Evolutionary conservation across 2,329 filamentous ascomycete genomes (phyloP), one percentile per base, ranked within the genome.

Genomic region (Hymenoscyphus scutula): DNA sequence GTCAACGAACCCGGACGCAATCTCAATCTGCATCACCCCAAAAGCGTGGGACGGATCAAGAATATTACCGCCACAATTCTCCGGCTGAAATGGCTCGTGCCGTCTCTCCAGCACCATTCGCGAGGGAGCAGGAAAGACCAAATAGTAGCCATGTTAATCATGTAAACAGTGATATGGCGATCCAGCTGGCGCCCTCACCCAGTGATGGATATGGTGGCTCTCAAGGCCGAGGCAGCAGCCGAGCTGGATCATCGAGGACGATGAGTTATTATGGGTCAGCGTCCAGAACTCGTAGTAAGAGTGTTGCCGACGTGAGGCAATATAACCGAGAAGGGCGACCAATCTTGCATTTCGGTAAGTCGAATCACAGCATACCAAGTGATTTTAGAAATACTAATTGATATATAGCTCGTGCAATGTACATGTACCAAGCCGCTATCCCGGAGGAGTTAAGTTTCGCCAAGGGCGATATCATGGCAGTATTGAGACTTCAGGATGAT

Each of bases 311-410:
- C 71, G 82, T 85, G 29, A 83, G 90, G 69, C 90, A 93, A 71
- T 92, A 90, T 71, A 97, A 91, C 5, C 85, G 87, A 66, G 92
- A 97, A 74, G 94, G 95, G 32, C 86, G 91, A 64, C 87, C 91
- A 38, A 94, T 98, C 73, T 75, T 98, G 73, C 92, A 97, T 78
- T 97, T 94, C 78, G 92, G 95, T 98, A 84, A 88, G 92, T 84
- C 60, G 5, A 17, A 17, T 17, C 34, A 37, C 13, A 37, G 27
- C 13, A 11, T 37, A 1, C 34, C 11, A 37, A 17, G 5, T 15
- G 4, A 37, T 37, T 37, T 5, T 13, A 30, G n/a, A n/a, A 8
- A 66, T 63, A 54, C 71, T 75, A 68, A 72, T 63, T 17, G 13
- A 25, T 56, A 51, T 65, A 45, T 70, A 98, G 95, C 95, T 60